Evolutionary conservation across 257 asterid genomes (phyloP).

Genomic region (Solanum pimpinellifolium): DNA sequence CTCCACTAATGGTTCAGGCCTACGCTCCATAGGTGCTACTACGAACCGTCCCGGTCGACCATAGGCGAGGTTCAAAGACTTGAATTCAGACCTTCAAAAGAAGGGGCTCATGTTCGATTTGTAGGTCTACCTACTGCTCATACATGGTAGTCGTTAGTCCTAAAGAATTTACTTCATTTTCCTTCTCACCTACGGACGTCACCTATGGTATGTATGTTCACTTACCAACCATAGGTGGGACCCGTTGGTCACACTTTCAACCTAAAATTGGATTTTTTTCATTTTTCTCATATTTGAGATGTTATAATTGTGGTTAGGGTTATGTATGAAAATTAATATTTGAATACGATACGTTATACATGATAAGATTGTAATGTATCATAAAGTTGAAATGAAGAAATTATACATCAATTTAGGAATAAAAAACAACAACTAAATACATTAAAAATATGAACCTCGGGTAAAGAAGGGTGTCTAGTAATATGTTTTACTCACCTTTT

Average conservation of each 20-base stretch:
- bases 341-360: neutral
- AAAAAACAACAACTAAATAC: too few species aligned
- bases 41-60: neutral
- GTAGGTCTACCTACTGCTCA: neutral
- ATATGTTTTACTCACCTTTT: neutral
- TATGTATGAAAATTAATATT: neutral
- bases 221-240: neutral
- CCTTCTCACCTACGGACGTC: neutral
- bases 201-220: neutral
- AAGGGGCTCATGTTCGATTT: neutral
- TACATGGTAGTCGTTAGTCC: neutral
- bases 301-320: neutral
- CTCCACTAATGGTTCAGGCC: neutral
- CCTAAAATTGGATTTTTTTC: neutral
- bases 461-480: neutral
- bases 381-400: neutral
- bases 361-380: too few species aligned
- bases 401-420: neutral
- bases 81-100: neutral
- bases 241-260: neutral
- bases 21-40: neutral
- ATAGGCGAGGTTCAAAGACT: neutral
- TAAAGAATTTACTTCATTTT: neutral
- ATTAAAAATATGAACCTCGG: neutral
- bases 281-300: neutral